Evolutionary conservation across 202 grass and related monocot genomes (phyloP), one percentile per base, ranked within the genome.

Genomic region (Zizania palustris): DNA sequence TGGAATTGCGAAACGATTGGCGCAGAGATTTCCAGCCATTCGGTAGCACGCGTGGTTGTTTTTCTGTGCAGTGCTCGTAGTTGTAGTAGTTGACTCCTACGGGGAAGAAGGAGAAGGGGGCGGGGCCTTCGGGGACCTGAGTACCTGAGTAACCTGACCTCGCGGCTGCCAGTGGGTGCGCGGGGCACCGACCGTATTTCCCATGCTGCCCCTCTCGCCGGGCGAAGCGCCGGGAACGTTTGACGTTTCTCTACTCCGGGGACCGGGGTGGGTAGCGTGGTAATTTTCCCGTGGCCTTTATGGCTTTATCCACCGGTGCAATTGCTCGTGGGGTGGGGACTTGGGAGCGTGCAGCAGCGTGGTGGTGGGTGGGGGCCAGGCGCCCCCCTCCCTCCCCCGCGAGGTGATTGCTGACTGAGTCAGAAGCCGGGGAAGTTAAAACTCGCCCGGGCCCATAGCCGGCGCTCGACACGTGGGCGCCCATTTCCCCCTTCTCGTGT

Each of bases 291-390:
- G 28, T 2, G 28, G 36, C 46, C 82, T 28, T 80, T 88, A 80
- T 88, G 36, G 40, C 82, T 28, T 80, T 88, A 80, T 88, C 81
- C 81, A 54, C 81, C 71, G 76, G 65, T 55, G 86, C 76, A 80
- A 66, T 84, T 76, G 76, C 86, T 76, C 86, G 81, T 88, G 86
- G 71, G 81, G 81, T 28, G 28, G n/a, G n/a, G n/a, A n/a, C n/a
- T n/a, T n/a, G n/a, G 28, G 28, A 28, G 28, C 28, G 28, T 28
- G 28, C 28, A 28, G 28, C 28, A 28, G 28, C 28, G 28, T 28
- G 28, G 28, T 46, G 37, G n/a, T 11, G 76, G 70, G 28, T 28
- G 28, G 80, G 75, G 9, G 0, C 73, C 84, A 6, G 40, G 0
- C 45, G 28, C 28, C 28, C 28, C 28, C 28, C 28, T 28, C 0